These are phyloP conservation scores for Falciphora oryzae DNA, from an alignment of 2,329 filamentous ascomycete species.

Conservation along the genomic window DNA sequence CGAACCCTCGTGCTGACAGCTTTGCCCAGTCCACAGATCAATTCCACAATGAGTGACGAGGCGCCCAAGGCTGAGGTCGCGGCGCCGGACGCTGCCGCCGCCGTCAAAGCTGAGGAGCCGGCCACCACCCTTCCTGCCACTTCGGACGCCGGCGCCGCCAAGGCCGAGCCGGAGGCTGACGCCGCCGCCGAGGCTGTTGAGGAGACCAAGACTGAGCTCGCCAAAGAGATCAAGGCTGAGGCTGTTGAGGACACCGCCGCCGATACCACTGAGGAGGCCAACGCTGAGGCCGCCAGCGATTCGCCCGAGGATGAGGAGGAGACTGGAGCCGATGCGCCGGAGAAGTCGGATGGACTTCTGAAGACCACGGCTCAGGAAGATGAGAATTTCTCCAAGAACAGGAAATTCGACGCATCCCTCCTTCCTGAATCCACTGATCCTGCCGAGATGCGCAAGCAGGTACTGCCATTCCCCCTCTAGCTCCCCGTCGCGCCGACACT, in stretches of 20 bases:
- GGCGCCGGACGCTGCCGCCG: slow-evolving; percentile 12
- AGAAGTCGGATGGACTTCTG: slow-evolving; percentile 27
- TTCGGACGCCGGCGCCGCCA: slow-evolving; percentile 10
- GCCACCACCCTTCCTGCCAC: slow-evolving; percentile 2
- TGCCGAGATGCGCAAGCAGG: slow-evolving; percentile 76
- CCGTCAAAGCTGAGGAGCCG: slow-evolving; percentile 6
- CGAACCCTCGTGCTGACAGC: not conserved
- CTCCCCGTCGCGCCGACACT: no score
- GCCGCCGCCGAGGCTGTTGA: slow-evolving; percentile 28
- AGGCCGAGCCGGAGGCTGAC: slow-evolving; percentile 19
- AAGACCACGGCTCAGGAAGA: slow-evolving; percentile 31
- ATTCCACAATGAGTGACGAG: slow-evolving; percentile 8
- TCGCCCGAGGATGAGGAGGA: slow-evolving; percentile 13
- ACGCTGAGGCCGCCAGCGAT: slow-evolving; percentile 12
- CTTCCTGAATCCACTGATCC: slow-evolving; percentile 71
- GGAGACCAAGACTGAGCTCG: slow-evolving; percentile 19
- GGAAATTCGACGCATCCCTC: slow-evolving; percentile 64
- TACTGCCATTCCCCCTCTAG: slow-evolving; percentile 27
- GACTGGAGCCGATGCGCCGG: slow-evolving; percentile 15
- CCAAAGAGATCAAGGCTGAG: slow-evolving; percentile 19
- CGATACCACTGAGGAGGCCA: slow-evolving; percentile 18
- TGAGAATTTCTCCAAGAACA: slow-evolving; percentile 45
- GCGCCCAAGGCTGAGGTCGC: slow-evolving; percentile 9
- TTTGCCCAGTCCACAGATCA: not conserved
- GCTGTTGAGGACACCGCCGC: slow-evolving; percentile 19